Percentiles rank a stretch among this genome's conserved stretches.
These are phyloP conservation scores for Globisporangium heterothallicum DNA, from an alignment of 352 stramenopile species.

Conservation along the genomic window DNA sequence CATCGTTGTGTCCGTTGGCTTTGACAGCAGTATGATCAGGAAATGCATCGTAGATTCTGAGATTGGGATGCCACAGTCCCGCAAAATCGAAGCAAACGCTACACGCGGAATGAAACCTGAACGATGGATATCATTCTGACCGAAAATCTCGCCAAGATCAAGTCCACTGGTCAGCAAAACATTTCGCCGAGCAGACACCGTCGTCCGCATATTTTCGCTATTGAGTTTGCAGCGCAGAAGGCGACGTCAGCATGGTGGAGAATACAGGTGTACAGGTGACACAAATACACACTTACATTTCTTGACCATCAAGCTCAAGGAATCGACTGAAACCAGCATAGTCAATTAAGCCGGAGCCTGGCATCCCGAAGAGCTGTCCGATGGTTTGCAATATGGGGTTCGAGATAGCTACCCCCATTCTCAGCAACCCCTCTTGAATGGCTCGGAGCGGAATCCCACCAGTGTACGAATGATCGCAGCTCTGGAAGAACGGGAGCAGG, in stretches of 20 bases:
- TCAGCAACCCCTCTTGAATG: constrained; percentile 41
- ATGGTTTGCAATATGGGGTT: constrained; percentile 28
- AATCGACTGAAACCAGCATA: constrained; percentile 43
- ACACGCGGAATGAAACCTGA: constrained; percentile 36
- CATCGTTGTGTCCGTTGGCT: constrained; percentile 39
- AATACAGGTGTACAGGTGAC: not conserved
- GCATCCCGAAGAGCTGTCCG: constrained; percentile 35
- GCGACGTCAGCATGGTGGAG: too few relatives aligned
- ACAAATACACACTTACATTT: constrained; percentile 31
- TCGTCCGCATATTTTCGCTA: constrained; percentile 42
- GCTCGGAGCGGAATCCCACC: constrained; percentile 32
- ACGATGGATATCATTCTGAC: constrained; percentile 31
- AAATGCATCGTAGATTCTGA: constrained; percentile 42
- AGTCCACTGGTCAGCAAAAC: constrained; percentile 28
- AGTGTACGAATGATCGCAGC: constrained; percentile 31
- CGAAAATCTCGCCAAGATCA: constrained; percentile 34
- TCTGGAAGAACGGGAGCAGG: constrained; percentile 41
- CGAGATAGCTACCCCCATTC: constrained; percentile 37
- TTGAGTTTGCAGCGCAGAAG: too few relatives aligned
- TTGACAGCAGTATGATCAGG: constrained; percentile 40
- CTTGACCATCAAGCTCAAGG: constrained; percentile 41
- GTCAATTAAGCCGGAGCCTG: constrained; percentile 35
- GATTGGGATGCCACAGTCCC: constrained; percentile 29
- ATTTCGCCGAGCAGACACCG: constrained; percentile 22
- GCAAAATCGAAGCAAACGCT: constrained; percentile 33